Conservation (phyloP, 148 eudicot genomes). For the Vaccinium vitisidaea region DNA sequence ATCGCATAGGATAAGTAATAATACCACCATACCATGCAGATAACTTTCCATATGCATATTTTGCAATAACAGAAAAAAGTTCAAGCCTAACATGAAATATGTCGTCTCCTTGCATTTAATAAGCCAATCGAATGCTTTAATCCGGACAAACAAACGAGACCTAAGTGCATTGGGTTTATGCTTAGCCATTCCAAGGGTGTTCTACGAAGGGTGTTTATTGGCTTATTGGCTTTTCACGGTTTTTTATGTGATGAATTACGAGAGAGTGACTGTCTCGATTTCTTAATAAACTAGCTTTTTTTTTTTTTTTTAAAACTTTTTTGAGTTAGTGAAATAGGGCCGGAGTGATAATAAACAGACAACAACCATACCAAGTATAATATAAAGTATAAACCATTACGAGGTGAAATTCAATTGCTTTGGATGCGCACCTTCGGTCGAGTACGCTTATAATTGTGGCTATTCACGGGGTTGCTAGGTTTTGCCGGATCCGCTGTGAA, state of each 20-base stretch:
- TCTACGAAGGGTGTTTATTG: too few species aligned
- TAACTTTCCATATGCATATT: too few species aligned
- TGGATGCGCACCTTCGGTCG: constrained; percentile 20
- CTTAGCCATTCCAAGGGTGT: neutral
- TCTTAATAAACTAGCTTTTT: too few species aligned
- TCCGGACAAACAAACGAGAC: neutral
- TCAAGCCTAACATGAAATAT: neutral
- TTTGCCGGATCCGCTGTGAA: constrained; percentile 26
- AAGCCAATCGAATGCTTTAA: neutral
- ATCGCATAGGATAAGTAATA: neutral
- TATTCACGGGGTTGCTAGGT: constrained; percentile 6
- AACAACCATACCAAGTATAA: neutral
- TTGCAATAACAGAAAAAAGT: neutral
- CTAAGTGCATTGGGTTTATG: neutral
- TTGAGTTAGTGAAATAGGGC: too few species aligned
- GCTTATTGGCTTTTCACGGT: too few species aligned
- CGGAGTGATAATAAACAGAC: neutral
- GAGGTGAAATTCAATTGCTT: too few species aligned
- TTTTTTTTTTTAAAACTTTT: too few species aligned
- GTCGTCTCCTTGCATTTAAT: neutral
- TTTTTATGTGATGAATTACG: too few species aligned
- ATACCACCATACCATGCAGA: too few species aligned
- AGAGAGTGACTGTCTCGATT: too few species aligned
- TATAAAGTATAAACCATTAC: too few species aligned
- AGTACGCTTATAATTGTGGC: constrained; percentile 13